A percentile compares a stretch with the other conserved stretches of the same genome.
Evolutionary conservation across 2,329 filamentous ascomycete genomes (phyloP).

Genomic region (Pseudocercospora pini-densiflorae): DNA sequence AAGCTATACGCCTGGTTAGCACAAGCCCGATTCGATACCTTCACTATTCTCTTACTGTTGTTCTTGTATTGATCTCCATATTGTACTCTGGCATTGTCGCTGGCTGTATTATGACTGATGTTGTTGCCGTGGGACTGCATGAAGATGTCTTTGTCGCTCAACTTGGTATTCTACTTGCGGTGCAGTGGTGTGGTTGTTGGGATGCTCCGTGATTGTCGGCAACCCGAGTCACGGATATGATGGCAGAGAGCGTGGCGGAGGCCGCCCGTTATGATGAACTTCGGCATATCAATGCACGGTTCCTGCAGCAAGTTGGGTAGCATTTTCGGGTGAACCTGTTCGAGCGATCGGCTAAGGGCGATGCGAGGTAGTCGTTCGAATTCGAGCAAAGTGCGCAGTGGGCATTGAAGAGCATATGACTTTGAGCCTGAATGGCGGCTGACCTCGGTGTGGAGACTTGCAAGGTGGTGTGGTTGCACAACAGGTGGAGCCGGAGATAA

Average conservation of each 20-base stretch:
- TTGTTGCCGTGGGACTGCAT: not conserved
- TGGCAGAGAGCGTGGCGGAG: not conserved
- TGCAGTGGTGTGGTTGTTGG: not conserved
- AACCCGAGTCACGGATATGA: not conserved
- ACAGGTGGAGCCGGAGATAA: not conserved
- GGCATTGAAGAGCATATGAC: slow-evolving; percentile 1
- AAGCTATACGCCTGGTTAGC: not conserved
- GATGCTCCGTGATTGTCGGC: not conserved
- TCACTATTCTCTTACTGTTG: not conserved
- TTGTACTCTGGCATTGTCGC: not conserved
- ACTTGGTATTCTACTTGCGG: not conserved
- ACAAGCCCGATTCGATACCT: not conserved
- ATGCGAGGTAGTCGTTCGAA: not conserved
- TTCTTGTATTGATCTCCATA: not conserved
- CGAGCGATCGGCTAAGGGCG: not conserved
- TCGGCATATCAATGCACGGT: not conserved
- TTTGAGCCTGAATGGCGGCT: not conserved
- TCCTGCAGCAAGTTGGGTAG: not conserved
- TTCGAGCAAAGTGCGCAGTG: not conserved
- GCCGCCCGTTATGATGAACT: not conserved
- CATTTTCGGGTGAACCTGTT: not conserved
- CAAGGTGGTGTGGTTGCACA: not conserved
- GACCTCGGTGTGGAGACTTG: not conserved
- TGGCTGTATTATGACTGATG: not conserved
- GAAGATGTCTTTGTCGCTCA: not conserved